Base-by-base conservation (phyloP, 2,329 filamentous ascomycete genomes). In the Zymoseptoria passerinii region DNA sequence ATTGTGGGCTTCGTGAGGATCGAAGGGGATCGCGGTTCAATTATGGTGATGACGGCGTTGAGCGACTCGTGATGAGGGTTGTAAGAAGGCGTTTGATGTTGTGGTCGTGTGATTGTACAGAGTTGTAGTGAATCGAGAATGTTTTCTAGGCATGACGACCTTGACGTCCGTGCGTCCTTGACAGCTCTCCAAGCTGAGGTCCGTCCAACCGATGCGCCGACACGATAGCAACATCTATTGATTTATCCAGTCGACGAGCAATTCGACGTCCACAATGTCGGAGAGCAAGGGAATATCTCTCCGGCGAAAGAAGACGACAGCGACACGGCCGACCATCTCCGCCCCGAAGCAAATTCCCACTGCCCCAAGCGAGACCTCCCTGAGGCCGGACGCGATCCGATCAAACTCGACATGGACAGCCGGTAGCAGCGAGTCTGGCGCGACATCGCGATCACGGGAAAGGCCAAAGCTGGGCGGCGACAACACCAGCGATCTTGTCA, bases 401-500 rank as follows among this genome's bases (percentile, higher is more conserved):
- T 62, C 61, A 40, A 60, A 63, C 48, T 65, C 66, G 27, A 52
- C 63, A 58, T 65, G 63, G 63, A 61, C 59, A 19, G 55, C 50
- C 20, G 54, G 29, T 19, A 63, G 51, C 63, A 63, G 48, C 61
- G 9, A 18, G 9, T 28, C 23, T 28, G 58, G 58, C 49, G 28
- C 58, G 48, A 58, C 52, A 52, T 63, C 56, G 19, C 59, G 52
- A 54, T 70, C 69, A 6, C 73, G 73, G 44, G 74, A 78, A 64
- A 71, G 76, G 56, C 72, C 75, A 48, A 75, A 76, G 61, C 70
- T 75, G 58, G 77, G 75, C 56, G 77, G 72, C 58, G 71, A 72
- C 53, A 80, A 82, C 67, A 86, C 85, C 49, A 83, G 84, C 18
- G 92, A 99, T 73, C 80, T 97, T 56, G 92, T 99, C 59, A 97